Conservation (phyloP, 805 yeast species). For the Schwanniomyces occidentalis region DNA sequence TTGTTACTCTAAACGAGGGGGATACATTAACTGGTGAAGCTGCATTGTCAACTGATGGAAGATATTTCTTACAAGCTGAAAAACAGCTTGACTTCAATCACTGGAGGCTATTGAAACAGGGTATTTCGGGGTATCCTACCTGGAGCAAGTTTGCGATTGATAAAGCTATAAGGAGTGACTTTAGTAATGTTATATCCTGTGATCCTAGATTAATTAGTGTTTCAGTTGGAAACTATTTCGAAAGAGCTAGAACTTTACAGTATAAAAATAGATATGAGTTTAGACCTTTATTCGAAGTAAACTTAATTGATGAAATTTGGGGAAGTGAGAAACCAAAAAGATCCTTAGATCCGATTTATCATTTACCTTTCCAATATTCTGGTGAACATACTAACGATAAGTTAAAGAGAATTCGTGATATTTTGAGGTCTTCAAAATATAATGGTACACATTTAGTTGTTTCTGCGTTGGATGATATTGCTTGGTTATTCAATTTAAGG, state of each 20-base stretch:
- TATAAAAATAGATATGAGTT: conserved; percentile 26
- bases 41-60: conserved; percentile 87
- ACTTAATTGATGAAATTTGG: conserved; percentile 43
- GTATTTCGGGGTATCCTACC: conserved; percentile 62
- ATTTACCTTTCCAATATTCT: conserved; percentile 27
- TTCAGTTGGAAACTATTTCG: conserved; percentile 43
- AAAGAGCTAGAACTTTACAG: conserved; percentile 19
- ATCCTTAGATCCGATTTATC: conserved; percentile 33
- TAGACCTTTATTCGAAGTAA: conserved; percentile 27
- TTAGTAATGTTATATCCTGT: conserved; percentile 64
- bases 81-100: conserved; percentile 68
- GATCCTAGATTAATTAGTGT: conserved; percentile 76
- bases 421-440: conserved; percentile 25
- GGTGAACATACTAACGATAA: conserved; percentile 36
- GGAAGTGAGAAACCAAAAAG: conserved; percentile 33
- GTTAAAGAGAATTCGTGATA: conserved; percentile 26
- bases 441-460: conserved; percentile 46
- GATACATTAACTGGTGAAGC: conserved; percentile 61
- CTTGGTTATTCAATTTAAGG: conserved; percentile 87
- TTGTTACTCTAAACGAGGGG: conserved; percentile 58
- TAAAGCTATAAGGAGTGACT: conserved; percentile 52
- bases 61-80: conserved; percentile 90
- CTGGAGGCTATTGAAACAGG: conserved; percentile 83
- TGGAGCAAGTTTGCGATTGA: conserved; percentile 78
- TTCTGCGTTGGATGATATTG: conserved; percentile 82